Base-by-base conservation (phyloP, 768 basidiomycete genomes). In the Suillus subaureus region DNA sequence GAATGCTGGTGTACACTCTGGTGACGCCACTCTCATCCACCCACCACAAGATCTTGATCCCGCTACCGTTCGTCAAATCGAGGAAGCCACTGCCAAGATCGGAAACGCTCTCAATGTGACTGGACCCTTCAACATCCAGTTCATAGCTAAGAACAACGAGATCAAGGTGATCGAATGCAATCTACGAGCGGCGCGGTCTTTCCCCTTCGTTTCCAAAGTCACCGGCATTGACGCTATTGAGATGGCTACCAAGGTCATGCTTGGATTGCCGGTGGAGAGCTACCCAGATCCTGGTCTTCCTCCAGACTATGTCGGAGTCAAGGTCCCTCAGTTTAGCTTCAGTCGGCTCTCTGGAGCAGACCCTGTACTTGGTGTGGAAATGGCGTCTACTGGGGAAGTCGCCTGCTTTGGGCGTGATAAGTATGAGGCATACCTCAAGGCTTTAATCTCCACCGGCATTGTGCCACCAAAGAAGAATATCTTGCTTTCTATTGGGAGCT, bases 101-200 rank as follows among this genome's bases (percentile, higher is more conserved):
- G 97, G 95, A 37, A 93, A 96, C 65, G 97, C 97, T 16, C 87
- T 99, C 65, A 97, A 99, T 75, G 96, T 99, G 55, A 98, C 97
- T 6, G 97, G 97, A 7, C 97, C 97, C 1, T 99, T 92, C 88
- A 99, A 99, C 76, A 99, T 99, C 75, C 97, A 99, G 82, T 98
- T 99, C 81, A 98, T 99, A 71, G 97, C 97, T 61, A 99, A 99
- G 87, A 93, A 99, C 81, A 99, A 98, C 81, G 97, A 98, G 79
- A 99, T 99, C 85, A 99, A 99, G 85, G 97, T 99, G 72, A 99
- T 99, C 77, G 97, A 99, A 78, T 99, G 97, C 80, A 99, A 99
- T 80, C 82, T 99, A 40, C 94, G 97, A 64, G 97, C 97, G 0
- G 97, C 97, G 28, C 88, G 97, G 67, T 98, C 97, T 0, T 98